Conservation (phyloP, 2,329 filamentous ascomycete species). For the Claviceps spartinae region DNA sequence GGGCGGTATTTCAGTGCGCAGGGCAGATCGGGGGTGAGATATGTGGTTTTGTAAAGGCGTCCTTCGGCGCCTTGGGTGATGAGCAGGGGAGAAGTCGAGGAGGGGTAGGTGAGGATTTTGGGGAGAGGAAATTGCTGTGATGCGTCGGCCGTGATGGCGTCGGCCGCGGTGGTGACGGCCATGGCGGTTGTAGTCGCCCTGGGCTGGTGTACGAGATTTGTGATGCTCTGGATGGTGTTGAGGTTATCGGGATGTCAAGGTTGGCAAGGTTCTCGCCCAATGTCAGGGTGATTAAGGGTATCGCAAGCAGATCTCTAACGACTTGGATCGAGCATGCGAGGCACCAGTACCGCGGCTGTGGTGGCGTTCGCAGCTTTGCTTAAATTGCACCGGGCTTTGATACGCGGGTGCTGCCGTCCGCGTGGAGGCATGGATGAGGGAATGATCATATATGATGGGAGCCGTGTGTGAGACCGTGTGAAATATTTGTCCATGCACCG, state of each 20-base stretch:
- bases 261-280: too few species aligned
- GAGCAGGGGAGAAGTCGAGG: constrained; percentile 48
- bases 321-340: too few species aligned
- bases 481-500: too few species aligned
- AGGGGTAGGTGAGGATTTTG: constrained; percentile 48
- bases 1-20: constrained; percentile 87
- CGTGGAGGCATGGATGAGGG: too few species aligned
- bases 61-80: constrained; percentile 93
- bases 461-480: too few species aligned
- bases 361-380: too few species aligned
- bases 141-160: constrained; percentile 7
- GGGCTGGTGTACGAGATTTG: neutral
- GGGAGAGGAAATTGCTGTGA: constrained; percentile 39
- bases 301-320: too few species aligned
- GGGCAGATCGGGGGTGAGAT: constrained; percentile 52
- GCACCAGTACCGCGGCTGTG: too few species aligned
- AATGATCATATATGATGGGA: too few species aligned
- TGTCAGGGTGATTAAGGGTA: too few species aligned
- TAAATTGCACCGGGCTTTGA: too few species aligned
- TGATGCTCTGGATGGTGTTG: neutral
- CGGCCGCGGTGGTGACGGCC: constrained; percentile 1
- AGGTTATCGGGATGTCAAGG: neutral
- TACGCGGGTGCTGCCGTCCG: too few species aligned
- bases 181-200: neutral
- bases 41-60: constrained; percentile 77